Conservation (phyloP, 2,329 filamentous ascomycete genomes). For the Emergomyces africanus region DNA sequence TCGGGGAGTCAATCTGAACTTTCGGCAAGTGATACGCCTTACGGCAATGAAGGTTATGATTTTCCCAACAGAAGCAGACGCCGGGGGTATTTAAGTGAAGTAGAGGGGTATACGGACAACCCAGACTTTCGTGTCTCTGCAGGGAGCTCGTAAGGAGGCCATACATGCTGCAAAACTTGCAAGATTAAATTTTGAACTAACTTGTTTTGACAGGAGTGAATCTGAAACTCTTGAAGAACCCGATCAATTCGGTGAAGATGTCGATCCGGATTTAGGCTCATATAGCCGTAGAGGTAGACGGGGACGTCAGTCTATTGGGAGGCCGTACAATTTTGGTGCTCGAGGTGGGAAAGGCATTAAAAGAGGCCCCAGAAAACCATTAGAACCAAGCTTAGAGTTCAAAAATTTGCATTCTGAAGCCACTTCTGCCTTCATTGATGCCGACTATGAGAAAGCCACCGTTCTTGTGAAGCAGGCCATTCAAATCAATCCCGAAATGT, state of each 20-base stretch:
- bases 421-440: slow-evolving; percentile 36
- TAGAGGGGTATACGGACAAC: slow-evolving; percentile 1
- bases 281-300: slow-evolving; percentile 9
- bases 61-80: not conserved
- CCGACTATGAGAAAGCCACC: slow-evolving; percentile 33
- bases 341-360: slow-evolving; percentile 24
- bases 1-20: not conserved
- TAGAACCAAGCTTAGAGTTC: slow-evolving; percentile 37
- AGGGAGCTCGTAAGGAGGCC: not conserved
- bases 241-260: not conserved
- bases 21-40: slow-evolving; percentile 2
- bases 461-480: slow-evolving; percentile 37
- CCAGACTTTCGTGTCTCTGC: not conserved
- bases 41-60: slow-evolving; percentile 2
- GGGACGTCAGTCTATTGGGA: slow-evolving; percentile 6
- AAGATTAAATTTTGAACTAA: not conserved
- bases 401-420: slow-evolving; percentile 35
- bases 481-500: slow-evolving; percentile 48
- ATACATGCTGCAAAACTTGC: not conserved
- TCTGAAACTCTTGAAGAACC: not conserved
- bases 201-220: not conserved
- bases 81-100: not conserved
- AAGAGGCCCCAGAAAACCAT: slow-evolving; percentile 32
- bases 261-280: slow-evolving; percentile 2
- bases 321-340: slow-evolving; percentile 11